Evolutionary conservation across 805 yeast species (phyloP).

Genomic region (Sugiyamaella smithiae): DNA sequence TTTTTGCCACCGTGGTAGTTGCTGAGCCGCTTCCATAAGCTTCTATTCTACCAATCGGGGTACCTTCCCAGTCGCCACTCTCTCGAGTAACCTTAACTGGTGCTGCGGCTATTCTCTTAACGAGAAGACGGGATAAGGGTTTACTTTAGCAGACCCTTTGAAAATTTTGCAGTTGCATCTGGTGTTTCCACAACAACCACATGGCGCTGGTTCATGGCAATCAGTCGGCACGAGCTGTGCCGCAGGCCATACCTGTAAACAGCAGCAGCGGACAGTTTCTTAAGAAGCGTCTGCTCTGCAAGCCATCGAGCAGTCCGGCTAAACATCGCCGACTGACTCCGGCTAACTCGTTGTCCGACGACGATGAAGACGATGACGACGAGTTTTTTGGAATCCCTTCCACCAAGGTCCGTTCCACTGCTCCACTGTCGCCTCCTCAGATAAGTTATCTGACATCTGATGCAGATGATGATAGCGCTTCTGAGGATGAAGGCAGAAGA

Average conservation of each 20-base stretch:
- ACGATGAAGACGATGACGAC: constrained; percentile 10
- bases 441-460: constrained; percentile 8
- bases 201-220: neutral
- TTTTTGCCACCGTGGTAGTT: constrained; percentile 1
- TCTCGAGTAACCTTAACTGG: constrained; percentile 1
- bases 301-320: neutral
- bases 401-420: neutral
- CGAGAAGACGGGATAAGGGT: neutral
- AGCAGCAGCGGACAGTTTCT: neutral
- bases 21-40: constrained; percentile 1
- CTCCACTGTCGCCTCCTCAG: constrained; percentile 12
- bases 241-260: neutral
- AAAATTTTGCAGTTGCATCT: neutral
- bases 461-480: constrained; percentile 8
- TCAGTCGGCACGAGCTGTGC: neutral
- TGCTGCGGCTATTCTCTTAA: neutral
- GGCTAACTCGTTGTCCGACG: constrained; percentile 8
- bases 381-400: constrained; percentile 13
- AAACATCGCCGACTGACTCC: constrained; percentile 12
- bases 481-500: neutral
- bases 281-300: constrained; percentile 7
- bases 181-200: constrained; percentile 6
- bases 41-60: constrained; percentile 2
- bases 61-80: neutral
- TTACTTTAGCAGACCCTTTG: neutral